phyloP scores from a whole-genome alignment of 805 yeast genomes.

The Monosporozyma solicola region DNA sequence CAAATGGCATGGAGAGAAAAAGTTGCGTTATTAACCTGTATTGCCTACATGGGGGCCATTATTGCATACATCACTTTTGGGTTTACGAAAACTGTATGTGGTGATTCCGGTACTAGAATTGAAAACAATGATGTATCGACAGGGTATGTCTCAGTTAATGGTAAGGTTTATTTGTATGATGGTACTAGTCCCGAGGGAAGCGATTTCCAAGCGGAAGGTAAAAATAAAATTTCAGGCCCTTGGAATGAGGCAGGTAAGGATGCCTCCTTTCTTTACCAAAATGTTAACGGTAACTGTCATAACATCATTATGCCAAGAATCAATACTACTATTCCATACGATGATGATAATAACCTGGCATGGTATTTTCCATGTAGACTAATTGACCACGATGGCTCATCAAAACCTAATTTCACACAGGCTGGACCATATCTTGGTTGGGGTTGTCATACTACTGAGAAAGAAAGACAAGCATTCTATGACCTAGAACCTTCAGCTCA shows the following conservation, averaged over 20 bases:
- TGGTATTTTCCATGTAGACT: slow-evolving; percentile 96
- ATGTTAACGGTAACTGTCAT: slow-evolving; percentile 86
- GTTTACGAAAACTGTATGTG: slow-evolving; percentile 75
- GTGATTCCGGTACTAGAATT: slow-evolving; percentile 24
- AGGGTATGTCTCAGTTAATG: slow-evolving; percentile 50
- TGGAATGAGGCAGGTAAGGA: slow-evolving; percentile 81
- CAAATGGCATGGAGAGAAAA: slow-evolving; percentile 98
- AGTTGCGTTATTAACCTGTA: slow-evolving; percentile 71
- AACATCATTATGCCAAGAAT: slow-evolving; percentile 63
- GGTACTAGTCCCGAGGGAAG: slow-evolving; percentile 64
- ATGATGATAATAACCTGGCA: slow-evolving; percentile 57
- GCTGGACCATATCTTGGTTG: slow-evolving; percentile 64
- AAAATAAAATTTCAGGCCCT: slow-evolving; percentile 68
- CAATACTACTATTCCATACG: slow-evolving; percentile 63
- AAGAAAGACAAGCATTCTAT: slow-evolving; percentile 64
- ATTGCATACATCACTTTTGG: slow-evolving; percentile 90
- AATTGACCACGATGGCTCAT: slow-evolving; percentile 60
- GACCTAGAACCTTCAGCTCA: slow-evolving; percentile 55
- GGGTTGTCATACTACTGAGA: slow-evolving; percentile 77
- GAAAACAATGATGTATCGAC: slow-evolving; percentile 1
- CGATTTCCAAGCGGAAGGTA: slow-evolving; percentile 59
- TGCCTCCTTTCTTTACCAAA: slow-evolving; percentile 77
- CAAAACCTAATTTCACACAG: slow-evolving; percentile 50
- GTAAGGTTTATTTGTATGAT: slow-evolving; percentile 68
- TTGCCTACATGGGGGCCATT: slow-evolving; percentile 61